These are phyloP conservation scores for Ramaria rubella DNA, from an alignment of 768 basidiomycete genomes.

Conservation along the genomic window DNA sequence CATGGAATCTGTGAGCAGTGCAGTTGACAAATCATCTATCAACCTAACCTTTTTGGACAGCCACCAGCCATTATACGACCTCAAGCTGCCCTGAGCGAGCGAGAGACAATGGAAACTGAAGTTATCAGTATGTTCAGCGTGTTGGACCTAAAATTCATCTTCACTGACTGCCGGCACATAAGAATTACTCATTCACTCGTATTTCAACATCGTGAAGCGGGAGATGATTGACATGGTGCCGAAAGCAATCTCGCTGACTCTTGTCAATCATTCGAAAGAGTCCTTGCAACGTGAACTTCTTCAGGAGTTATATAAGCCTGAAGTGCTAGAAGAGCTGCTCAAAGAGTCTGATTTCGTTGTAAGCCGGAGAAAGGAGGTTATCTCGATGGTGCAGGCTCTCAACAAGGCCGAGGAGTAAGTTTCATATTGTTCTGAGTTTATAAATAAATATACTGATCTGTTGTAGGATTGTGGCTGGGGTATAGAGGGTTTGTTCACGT, in stretches of 20 bases:
- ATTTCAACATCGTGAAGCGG: conserved; percentile 97
- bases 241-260: conserved; percentile 86
- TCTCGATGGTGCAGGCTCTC: conserved; percentile 86
- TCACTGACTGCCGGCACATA: neutral
- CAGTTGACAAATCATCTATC: conserved; percentile 18
- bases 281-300: conserved; percentile 89
- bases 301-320: conserved; percentile 95
- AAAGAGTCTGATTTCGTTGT: conserved; percentile 93
- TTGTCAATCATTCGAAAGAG: conserved; percentile 92
- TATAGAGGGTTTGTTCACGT: conserved; percentile 8
- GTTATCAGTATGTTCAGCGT: conserved; percentile 82
- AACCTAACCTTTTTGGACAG: too few species aligned
- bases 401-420: conserved; percentile 96
- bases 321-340: conserved; percentile 88
- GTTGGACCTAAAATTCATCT: neutral
- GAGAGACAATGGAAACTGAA: conserved; percentile 98
- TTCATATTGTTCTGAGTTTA: conserved; percentile 3
- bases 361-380: conserved; percentile 86
- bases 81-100: conserved; percentile 82
- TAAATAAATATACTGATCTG: neutral
- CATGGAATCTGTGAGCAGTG: conserved; percentile 48
- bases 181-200: conserved; percentile 81
- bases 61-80: conserved; percentile 87
- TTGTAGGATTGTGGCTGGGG: conserved; percentile 17
- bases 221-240: conserved; percentile 99